These are phyloP conservation scores for Aegle marmelos DNA, from an alignment of 345 rosid species.

Conservation along the genomic window DNA sequence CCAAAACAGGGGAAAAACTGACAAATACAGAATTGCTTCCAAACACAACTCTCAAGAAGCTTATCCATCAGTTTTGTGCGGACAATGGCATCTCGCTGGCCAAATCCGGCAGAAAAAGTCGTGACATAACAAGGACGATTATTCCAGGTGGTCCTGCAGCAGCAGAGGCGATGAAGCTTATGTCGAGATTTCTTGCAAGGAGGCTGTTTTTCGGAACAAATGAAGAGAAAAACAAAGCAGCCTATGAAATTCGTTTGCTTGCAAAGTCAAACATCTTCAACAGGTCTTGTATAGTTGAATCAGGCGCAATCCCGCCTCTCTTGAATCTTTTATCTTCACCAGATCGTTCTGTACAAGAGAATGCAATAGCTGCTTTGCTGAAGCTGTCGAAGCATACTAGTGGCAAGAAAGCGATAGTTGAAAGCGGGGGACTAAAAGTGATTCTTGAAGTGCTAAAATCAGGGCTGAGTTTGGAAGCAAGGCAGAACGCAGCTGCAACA, in stretches of 20 bases:
- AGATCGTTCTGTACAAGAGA: constrained; percentile 46
- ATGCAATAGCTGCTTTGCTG: constrained; percentile 56
- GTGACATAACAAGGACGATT: constrained; percentile 43
- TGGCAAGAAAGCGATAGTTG: constrained; percentile 54
- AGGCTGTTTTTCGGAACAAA: constrained; percentile 50
- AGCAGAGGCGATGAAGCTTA: constrained; percentile 39
- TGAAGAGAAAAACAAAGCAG: constrained; percentile 60
- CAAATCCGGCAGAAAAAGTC: constrained; percentile 26
- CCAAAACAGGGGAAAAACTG: constrained; percentile 77
- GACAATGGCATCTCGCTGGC: constrained; percentile 45
- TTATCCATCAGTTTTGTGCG: constrained; percentile 54
- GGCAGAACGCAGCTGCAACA: constrained; percentile 63
- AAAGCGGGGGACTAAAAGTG: constrained; percentile 50
- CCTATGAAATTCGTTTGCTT: constrained; percentile 61
- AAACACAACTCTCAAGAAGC: constrained; percentile 50
- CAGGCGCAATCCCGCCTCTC: constrained; percentile 57
- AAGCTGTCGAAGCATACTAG: constrained; percentile 59
- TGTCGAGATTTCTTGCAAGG: constrained; percentile 48
- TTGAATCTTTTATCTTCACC: constrained; percentile 35
- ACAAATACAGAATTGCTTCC: constrained; percentile 50
- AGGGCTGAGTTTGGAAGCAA: constrained; percentile 58
- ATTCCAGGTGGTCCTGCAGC: constrained; percentile 55
- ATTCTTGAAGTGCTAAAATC: constrained; percentile 50
- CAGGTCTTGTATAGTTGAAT: constrained; percentile 58
- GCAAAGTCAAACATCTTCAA: constrained; percentile 59